Evolutionary conservation across 176 grass and related monocot genomes (phyloP).

Genomic region (Areca catechu): DNA sequence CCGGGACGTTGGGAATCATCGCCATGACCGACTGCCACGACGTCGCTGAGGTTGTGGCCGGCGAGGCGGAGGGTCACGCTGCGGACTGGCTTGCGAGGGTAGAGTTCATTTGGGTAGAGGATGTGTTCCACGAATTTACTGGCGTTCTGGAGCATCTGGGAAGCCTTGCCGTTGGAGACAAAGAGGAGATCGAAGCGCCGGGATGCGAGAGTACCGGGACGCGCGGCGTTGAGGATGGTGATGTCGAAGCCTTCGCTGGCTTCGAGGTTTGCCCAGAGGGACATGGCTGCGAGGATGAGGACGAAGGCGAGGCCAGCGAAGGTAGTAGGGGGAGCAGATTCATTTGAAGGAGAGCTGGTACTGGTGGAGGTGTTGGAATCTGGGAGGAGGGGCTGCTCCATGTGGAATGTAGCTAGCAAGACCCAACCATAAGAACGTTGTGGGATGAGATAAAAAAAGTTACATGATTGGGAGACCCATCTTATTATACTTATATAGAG

Average conservation of each 20-base stretch:
- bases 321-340: too few species aligned
- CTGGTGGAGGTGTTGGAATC: too few species aligned
- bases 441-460: too few species aligned
- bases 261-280: too few species aligned
- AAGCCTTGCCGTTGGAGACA: constrained; percentile 15
- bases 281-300: too few species aligned
- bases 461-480: too few species aligned
- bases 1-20: neutral
- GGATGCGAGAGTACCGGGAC: neutral
- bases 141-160: neutral
- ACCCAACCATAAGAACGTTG: too few species aligned
- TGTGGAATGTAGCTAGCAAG: too few species aligned
- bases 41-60: neutral
- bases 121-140: constrained; percentile 2
- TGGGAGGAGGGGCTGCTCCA: too few species aligned
- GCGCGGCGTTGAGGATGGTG: neutral
- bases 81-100: constrained; percentile 1
- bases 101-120: constrained; percentile 5
- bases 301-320: too few species aligned
- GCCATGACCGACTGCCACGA: neutral
- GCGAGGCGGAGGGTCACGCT: neutral
- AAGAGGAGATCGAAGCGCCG: constrained; percentile 13
- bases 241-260: neutral
- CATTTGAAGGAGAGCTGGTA: too few species aligned
- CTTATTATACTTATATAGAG: too few species aligned